A percentile compares a stretch with the other conserved stretches of the same genome.
These are phyloP conservation scores for Rhytidhysteron rufulum DNA, from an alignment of 2,329 filamentous ascomycete species.

Conservation along the genomic window DNA sequence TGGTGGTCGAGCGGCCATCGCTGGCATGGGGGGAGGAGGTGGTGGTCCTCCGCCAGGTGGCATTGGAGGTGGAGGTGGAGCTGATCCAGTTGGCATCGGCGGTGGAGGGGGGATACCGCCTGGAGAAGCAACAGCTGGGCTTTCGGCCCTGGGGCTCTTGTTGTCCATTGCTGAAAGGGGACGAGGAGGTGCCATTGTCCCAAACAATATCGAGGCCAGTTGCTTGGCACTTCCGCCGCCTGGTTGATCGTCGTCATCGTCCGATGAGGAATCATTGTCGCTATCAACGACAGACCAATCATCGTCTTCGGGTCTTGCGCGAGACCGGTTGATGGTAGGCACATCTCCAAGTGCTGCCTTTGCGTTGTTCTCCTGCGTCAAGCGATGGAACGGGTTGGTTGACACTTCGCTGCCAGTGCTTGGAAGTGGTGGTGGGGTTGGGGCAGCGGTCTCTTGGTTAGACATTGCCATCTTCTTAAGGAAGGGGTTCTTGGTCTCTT, in stretches of 20 bases:
- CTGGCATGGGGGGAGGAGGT: conserved; percentile 47
- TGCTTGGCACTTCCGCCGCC: conserved; percentile 84
- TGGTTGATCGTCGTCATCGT: conserved; percentile 73
- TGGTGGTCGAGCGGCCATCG: conserved; percentile 31
- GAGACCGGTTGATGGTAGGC: conserved; percentile 46
- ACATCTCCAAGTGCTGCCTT: conserved; percentile 45
- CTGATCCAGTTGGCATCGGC: conserved; percentile 43
- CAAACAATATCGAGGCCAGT: conserved; percentile 90
- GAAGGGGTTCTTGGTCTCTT: conserved; percentile 95
- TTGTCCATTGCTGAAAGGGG: conserved; percentile 80
- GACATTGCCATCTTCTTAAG: conserved; percentile 81
- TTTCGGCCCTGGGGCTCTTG: conserved; percentile 48
- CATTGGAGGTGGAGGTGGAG: conserved; percentile 43
- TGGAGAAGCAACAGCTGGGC: conserved; percentile 40
- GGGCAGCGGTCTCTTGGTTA: conserved; percentile 49
- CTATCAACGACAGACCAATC: conserved; percentile 83
- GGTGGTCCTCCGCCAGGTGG: conserved; percentile 43
- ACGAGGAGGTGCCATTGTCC: conserved; percentile 91
- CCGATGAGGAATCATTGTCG: conserved; percentile 64
- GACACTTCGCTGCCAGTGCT: conserved; percentile 54
- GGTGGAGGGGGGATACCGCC: conserved; percentile 50
- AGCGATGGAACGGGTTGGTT: conserved; percentile 95
- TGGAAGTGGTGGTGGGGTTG: conserved; percentile 37
- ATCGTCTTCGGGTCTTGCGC: conserved; percentile 60
- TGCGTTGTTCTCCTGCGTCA: conserved; percentile 63